phyloP scores from a whole-genome alignment of 331 rosid species.

The Pyrus hybrid region DNA sequence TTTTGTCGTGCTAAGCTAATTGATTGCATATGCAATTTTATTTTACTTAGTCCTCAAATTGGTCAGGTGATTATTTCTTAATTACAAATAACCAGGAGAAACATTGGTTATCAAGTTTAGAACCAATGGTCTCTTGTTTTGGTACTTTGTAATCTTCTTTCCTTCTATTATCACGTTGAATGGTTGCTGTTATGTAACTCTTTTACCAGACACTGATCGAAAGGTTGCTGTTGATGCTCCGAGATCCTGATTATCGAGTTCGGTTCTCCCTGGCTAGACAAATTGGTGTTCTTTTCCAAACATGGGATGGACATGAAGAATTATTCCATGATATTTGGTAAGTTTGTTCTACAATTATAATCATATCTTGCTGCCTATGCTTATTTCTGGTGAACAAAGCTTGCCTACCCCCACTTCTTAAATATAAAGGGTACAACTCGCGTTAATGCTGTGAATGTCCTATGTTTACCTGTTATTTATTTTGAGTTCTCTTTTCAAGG shows the following conservation, averaged over 20 bases:
- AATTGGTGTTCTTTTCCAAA: constrained; percentile 79
- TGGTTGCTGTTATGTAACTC: constrained; percentile 14
- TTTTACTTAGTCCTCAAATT: constrained; percentile 62
- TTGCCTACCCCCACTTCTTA: background rate
- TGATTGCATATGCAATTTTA: constrained; percentile 67
- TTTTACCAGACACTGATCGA: constrained; percentile 61
- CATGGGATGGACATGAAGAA: constrained; percentile 93
- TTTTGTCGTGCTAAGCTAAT: constrained; percentile 73
- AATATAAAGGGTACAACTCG: background rate
- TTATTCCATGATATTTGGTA: constrained; percentile 91
- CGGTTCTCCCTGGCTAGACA: constrained; percentile 64
- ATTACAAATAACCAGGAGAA: background rate
- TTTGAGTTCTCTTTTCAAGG: background rate
- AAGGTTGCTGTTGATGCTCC: constrained; percentile 60
- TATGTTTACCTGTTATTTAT: background rate
- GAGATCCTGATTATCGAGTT: constrained; percentile 80
- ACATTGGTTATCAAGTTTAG: too few species aligned
- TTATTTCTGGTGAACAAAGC: background rate
- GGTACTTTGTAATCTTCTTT: background rate
- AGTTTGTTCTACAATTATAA: constrained; percentile 17
- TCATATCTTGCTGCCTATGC: background rate
- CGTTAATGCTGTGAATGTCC: background rate
- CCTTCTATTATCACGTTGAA: background rate
- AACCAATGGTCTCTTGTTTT: too few species aligned
- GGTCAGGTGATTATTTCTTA: constrained; percentile 64